Base-by-base conservation (phyloP, 768 basidiomycete species). In the Mycena latifolia region DNA sequence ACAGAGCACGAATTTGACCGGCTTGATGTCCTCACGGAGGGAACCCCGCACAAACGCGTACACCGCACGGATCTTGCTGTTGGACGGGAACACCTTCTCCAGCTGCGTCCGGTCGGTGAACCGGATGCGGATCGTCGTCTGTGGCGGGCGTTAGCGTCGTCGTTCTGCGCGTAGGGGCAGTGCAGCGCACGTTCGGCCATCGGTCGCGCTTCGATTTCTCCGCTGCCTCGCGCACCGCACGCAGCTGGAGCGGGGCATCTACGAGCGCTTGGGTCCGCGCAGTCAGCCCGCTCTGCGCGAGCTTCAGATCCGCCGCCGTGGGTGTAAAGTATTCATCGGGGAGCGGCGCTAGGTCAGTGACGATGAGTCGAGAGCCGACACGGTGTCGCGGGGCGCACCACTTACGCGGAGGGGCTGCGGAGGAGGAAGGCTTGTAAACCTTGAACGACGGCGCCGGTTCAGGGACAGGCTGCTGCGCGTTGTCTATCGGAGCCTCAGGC, bases 1-100 rank as follows among this genome's bases (percentile, higher is more conserved):
- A 96, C 95, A 96, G 41, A 97, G 82, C 41, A 95, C 83, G 72
- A 95, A 97, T 72, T 94, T 94, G 77, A 88, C 87, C 4, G 89
- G 84, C 74, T 92, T 89, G 48, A 89, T 87, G 66, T 94, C 92
- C 61, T 93, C 92, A 46, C 87, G 80, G 35, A 97, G 80, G 24
- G 87, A 86, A 33, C 82, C 79, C 35, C 91, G 86, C 56, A 95
- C 93, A 68, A 96, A 96, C 12, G 92, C 92, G 74, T 97, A 96
- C 11, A 97, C 87, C 3, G 90, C 83, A 54, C 86, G 86, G 55
- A 97, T 94, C 76, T 92, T 95, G 77, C 89, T 87, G 5, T 85
- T 86, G 8, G 95, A 95, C 4, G 88, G 83, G 73, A 96, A 96
- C 0, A 78, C 77, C 70, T 88, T 89, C 79, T 97, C 95, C 17